phyloP scores from a whole-genome alignment of 495 filamentous ascomycete genomes.

The Aspergillus heteromorphus region DNA sequence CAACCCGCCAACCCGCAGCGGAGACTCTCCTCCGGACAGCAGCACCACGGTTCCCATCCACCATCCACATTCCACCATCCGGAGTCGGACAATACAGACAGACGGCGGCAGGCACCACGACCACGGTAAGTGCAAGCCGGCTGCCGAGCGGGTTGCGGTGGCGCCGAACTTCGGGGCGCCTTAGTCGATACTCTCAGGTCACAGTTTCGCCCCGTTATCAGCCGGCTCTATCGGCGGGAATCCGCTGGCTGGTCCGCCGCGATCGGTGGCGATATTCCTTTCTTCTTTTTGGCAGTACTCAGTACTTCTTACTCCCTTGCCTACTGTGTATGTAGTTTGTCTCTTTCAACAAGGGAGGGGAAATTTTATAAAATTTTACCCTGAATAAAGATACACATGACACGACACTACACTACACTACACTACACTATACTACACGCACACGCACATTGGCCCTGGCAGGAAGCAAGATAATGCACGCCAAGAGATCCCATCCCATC shows the following conservation, averaged over 20 bases:
- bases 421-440: too few relatives aligned
- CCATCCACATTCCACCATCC: too few relatives aligned
- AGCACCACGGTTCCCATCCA: too few relatives aligned
- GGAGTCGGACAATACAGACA: constrained; percentile 1
- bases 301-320: neutral
- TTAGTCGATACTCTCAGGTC: constrained; percentile 41
- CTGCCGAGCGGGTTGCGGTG: constrained; percentile 12
- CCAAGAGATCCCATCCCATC: neutral
- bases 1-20: too few relatives aligned
- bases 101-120: neutral
- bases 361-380: neutral
- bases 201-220: constrained; percentile 36
- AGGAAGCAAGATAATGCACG: neutral
- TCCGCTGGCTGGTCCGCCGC: constrained; percentile 7
- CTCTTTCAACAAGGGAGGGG: neutral
- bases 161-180: constrained; percentile 39
- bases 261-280: neutral
- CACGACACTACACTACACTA: too few relatives aligned
- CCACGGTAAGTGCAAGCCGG: neutral
- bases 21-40: too few relatives aligned
- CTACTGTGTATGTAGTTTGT: neutral
- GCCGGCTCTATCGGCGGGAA: constrained; percentile 29
- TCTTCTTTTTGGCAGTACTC: too few relatives aligned
- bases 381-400: too few relatives aligned
- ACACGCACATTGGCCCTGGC: neutral